Percentiles rank a stretch among this genome's conserved stretches.
Evolutionary conservation across 2,329 filamentous ascomycete species (phyloP).

Genomic region (Stagonosporopsis rhizophila): DNA sequence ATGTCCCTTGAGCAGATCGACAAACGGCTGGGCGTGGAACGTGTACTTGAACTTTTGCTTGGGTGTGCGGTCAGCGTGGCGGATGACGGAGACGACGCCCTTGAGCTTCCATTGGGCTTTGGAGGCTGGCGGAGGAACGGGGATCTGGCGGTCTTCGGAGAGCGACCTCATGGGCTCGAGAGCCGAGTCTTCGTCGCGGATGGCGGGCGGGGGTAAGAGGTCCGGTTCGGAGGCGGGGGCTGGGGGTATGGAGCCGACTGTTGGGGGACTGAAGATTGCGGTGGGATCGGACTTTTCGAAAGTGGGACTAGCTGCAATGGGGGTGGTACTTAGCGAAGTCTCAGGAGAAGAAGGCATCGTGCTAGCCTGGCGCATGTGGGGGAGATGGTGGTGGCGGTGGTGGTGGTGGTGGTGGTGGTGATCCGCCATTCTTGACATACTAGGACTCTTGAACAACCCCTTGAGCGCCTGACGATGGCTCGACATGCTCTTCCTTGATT

Average conservation of each 20-base stretch:
- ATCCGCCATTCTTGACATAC: constrained; percentile 65
- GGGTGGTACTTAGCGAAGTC: constrained; percentile 49
- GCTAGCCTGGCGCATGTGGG: constrained; percentile 44
- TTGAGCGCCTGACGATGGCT: constrained; percentile 59
- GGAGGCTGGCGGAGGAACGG: constrained; percentile 61
- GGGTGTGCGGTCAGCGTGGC: constrained; percentile 94
- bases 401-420: constrained; percentile 23
- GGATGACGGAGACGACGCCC: constrained; percentile 94
- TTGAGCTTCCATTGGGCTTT: constrained; percentile 99
- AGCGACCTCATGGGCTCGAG: constrained; percentile 35
- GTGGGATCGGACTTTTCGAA: constrained; percentile 48
- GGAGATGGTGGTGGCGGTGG: constrained; percentile 46
- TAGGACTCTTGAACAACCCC: constrained; percentile 69
- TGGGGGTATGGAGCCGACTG: constrained; percentile 21
- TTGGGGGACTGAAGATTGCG: constrained; percentile 25
- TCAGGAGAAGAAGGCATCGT: constrained; percentile 57
- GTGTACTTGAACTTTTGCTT: constrained; percentile 99
- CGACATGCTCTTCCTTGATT: constrained; percentile 44
- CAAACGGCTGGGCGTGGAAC: constrained; percentile 95
- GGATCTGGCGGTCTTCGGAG: constrained; percentile 41
- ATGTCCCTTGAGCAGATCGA: constrained; percentile 91
- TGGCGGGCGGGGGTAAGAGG: constrained; percentile 35
- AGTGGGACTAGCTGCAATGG: constrained; percentile 53
- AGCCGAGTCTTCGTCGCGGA: constrained; percentile 32
- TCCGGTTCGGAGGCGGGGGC: constrained; percentile 43